Evolutionary conservation across 768 basidiomycete genomes (phyloP).

Genomic region (Suillus luteus): DNA sequence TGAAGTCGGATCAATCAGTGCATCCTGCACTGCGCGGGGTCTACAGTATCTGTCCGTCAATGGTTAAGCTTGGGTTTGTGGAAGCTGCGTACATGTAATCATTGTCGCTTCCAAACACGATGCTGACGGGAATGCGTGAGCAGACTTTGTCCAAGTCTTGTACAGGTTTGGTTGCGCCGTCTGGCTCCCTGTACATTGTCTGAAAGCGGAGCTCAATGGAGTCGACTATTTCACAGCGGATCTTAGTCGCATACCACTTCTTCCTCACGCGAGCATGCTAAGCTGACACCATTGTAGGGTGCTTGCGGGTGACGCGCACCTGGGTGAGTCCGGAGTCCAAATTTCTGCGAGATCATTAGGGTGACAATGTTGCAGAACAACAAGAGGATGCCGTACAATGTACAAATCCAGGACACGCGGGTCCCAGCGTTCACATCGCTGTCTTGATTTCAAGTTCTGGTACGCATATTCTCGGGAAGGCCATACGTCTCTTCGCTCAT

Average conservation of each 20-base stretch:
- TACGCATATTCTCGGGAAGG: constrained; percentile 44
- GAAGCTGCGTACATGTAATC: constrained; percentile 53
- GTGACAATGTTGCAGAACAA: neutral
- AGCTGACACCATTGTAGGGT: constrained; percentile 44
- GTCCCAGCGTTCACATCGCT: constrained; percentile 51
- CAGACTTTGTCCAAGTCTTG: constrained; percentile 45
- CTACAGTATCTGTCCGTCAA: constrained; percentile 19
- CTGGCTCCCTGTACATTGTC: constrained; percentile 65
- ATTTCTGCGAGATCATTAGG: constrained; percentile 36
- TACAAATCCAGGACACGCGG: constrained; percentile 51
- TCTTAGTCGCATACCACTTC: constrained; percentile 49
- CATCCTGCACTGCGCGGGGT: constrained; percentile 35
- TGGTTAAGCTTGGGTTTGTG: neutral
- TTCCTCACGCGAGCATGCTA: constrained; percentile 63
- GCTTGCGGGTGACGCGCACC: constrained; percentile 29
- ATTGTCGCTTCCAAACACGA: constrained; percentile 51
- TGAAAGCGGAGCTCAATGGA: constrained; percentile 23
- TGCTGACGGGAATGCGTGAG: constrained; percentile 46
- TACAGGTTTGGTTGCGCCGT: constrained; percentile 57
- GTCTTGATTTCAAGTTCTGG: constrained; percentile 36
- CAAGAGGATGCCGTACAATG: constrained; percentile 41
- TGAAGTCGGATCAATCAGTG: constrained; percentile 27
- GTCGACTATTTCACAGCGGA: neutral
- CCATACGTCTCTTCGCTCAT: constrained; percentile 56
- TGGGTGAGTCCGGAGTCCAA: constrained; percentile 46